Evolutionary conservation across 1,284 basidiomycete genomes (phyloP), one percentile per base, ranked within the genome.

Genomic region (Mycosarcoma maydis): DNA sequence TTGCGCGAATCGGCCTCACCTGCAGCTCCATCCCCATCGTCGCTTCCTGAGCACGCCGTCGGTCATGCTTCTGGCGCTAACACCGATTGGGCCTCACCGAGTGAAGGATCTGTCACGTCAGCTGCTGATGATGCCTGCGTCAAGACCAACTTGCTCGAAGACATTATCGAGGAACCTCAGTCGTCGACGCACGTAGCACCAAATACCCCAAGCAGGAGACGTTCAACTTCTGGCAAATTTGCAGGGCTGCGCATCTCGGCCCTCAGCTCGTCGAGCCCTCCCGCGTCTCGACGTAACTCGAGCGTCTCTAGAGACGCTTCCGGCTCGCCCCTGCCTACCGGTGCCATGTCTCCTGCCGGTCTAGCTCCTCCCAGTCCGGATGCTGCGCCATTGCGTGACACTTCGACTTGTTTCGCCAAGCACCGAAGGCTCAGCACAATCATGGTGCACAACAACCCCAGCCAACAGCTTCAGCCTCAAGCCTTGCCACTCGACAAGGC

Each of bases 201-300:
- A 8, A 13, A 2, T 27, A 20, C 13, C n/a, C 16, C 27, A n/a
- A 41, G 46, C 24, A 32, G 57, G 13, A 3, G 49, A 13, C 66
- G 66, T 30, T 69, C 66, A 14, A 59, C 55, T 8, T 70, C 67
- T 8, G 67, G 67, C 60, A 70, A 58, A 42, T 70, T 60, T 41
- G 67, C 67, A 6, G 67, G 47, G 4, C 36, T 70, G 17, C 60
- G 67, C 29, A 70, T 70, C 36, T 60, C 56, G 24, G 60, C 67
- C 8, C 42, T 64, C 49, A 43, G 43, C 17, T 22, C 56, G 16
- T 38, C 52, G 8, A 56, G 50, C 27, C 45, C 54, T 3, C 33
- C 53, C 11, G 8, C 44, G 16, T 57, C 57, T 14, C 53, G 64
- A 37, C 48, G 64, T 7, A 24, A 48, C 26, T 68, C 65, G n/a